A percentile compares a stretch with the other conserved stretches of the same genome.
Evolutionary conservation across 169 alveolate genomes (phyloP).

Genomic region (Cryptosporidium tyzzeri): DNA sequence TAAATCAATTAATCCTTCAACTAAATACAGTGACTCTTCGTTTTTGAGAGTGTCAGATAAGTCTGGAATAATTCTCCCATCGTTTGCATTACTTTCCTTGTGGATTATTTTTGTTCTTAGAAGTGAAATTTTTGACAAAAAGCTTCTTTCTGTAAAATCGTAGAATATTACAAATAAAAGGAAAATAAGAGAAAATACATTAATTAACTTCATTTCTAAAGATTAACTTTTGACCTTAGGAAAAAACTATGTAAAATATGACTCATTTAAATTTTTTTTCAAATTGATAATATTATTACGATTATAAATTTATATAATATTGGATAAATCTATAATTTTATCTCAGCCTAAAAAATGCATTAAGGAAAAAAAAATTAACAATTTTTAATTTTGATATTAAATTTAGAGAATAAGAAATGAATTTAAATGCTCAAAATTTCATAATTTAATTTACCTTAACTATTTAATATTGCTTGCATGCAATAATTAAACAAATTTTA

Average conservation of each 20-base stretch:
- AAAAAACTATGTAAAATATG: neutral
- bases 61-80: neutral
- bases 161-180: neutral
- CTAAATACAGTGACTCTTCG: neutral
- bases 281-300: neutral
- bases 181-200: neutral
- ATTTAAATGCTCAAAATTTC: neutral
- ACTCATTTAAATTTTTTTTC: neutral
- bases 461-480: neutral
- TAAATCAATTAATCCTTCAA: neutral
- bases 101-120: neutral
- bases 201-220: neutral
- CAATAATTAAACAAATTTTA: too few relatives aligned
- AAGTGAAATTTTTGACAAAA: neutral
- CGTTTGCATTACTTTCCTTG: too few relatives aligned
- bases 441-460: neutral
- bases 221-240: neutral
- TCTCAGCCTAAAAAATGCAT: neutral
- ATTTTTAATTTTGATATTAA: too few relatives aligned
- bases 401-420: too few relatives aligned
- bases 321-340: neutral
- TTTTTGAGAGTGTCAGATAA: neutral
- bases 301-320: conserved; percentile 13
- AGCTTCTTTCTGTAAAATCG: neutral
- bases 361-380: neutral